Percentiles rank a stretch among this genome's conserved stretches.
These are phyloP conservation scores for Amanita fuliginea DNA, from an alignment of 768 basidiomycete genomes.

Conservation along the genomic window DNA sequence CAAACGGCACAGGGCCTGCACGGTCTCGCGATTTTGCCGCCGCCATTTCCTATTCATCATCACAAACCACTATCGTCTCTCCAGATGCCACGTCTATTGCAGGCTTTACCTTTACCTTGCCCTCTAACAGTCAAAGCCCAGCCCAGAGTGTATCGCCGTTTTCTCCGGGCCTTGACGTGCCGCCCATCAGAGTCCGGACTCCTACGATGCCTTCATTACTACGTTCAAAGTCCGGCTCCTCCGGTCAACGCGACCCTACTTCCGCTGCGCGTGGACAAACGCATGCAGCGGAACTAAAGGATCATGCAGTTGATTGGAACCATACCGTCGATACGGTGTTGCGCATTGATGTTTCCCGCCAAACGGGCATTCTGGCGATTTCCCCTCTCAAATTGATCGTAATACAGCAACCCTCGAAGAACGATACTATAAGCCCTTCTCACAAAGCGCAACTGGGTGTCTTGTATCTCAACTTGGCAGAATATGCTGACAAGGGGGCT, in stretches of 20 bases:
- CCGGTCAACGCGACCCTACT: not conserved
- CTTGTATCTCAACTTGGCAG: constrained; percentile 61
- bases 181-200: not conserved
- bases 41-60: constrained; percentile 7
- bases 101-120: constrained; percentile 1
- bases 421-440: constrained; percentile 40
- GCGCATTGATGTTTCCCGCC: constrained; percentile 47
- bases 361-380: constrained; percentile 37
- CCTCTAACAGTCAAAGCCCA: not conserved
- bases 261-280: constrained; percentile 48
- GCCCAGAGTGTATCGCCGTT: constrained; percentile 6
- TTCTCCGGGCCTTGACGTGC: constrained; percentile 9
- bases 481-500: constrained; percentile 52
- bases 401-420: constrained; percentile 46
- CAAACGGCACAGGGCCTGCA: constrained; percentile 2
- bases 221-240: constrained; percentile 2
- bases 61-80: not conserved
- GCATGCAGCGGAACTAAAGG: constrained; percentile 43
- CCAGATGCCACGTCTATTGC: not conserved
- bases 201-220: constrained; percentile 1
- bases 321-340: constrained; percentile 45
- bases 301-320: constrained; percentile 57
- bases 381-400: constrained; percentile 58
- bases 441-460: constrained; percentile 53
- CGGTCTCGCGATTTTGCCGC: constrained; percentile 9